Evolutionary conservation across 108 stramenopile species (phyloP).

Genomic region (Ochromonas danica): DNA sequence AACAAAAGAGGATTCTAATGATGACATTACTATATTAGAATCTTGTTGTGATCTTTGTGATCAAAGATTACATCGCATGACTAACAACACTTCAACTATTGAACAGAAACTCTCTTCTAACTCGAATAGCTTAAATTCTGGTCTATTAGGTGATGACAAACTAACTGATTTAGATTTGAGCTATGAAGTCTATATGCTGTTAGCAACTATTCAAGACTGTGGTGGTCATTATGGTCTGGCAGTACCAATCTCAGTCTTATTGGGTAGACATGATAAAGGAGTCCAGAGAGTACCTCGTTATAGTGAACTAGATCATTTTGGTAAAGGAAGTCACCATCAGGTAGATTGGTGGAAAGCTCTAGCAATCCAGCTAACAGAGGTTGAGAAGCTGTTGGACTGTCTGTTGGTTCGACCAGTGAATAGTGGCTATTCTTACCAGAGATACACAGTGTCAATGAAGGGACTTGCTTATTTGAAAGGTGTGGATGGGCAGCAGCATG

Average conservation of each 20-base stretch:
- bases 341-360: conserved; percentile 26
- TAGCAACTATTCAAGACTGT: not conserved
- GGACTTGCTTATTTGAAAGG: not conserved
- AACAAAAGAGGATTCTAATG: not conserved
- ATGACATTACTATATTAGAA: too few species aligned
- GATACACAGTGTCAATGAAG: not conserved
- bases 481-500: not conserved
- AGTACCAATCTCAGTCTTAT: not conserved
- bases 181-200: conserved; percentile 1
- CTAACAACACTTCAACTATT: not conserved
- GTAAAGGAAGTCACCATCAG: not conserved
- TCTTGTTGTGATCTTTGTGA: conserved; percentile 26
- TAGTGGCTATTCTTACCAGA: not conserved
- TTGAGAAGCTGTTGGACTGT: not conserved
- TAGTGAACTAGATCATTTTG: not conserved
- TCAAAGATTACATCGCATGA: not conserved
- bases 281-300: not conserved
- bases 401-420: not conserved
- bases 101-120: not conserved
- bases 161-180: not conserved
- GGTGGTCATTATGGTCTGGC: not conserved
- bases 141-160: too few species aligned
- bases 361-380: not conserved
- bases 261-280: not conserved
- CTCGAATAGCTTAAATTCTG: too few species aligned